These are phyloP conservation scores for Trichothecium sympodiale DNA, from an alignment of 2,329 filamentous ascomycete species.

Conservation along the genomic window DNA sequence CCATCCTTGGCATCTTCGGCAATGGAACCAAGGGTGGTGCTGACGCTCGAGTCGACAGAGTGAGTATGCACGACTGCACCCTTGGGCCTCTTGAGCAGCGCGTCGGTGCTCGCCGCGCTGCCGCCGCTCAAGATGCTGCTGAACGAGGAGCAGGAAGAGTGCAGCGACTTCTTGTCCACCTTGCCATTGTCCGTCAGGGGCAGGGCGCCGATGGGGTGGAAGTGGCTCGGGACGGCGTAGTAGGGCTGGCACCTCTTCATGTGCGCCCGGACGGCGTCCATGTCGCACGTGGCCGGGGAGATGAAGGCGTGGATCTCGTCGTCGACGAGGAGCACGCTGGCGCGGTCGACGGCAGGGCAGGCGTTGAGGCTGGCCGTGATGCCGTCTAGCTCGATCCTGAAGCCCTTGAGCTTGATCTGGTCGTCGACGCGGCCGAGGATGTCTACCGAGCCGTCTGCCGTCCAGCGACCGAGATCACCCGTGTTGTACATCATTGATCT, in stretches of 20 bases:
- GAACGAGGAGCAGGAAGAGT: no score
- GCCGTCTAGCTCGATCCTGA: conserved; percentile 27
- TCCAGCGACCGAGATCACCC: conserved; percentile 9
- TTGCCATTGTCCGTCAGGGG: conserved; percentile 38
- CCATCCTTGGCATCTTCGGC: neutral
- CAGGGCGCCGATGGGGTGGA: conserved; percentile 22
- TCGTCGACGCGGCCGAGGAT: conserved; percentile 11
- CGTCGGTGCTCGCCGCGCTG: no score
- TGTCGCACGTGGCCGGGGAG: conserved; percentile 17
- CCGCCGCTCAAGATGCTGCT: no score
- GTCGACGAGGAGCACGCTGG: conserved; percentile 13
- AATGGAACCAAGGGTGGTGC: no score
- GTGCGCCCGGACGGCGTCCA: conserved; percentile 19
- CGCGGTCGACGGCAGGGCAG: conserved; percentile 18
- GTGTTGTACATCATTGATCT: conserved; percentile 34
- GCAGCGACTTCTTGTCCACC: conserved; percentile 25
- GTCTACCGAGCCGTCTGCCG: conserved; percentile 8
- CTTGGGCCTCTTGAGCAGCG: no score
- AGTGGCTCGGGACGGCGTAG: conserved; percentile 33
- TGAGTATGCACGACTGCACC: no score
- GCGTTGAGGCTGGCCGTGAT: conserved; percentile 14
- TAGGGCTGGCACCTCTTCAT: conserved; percentile 28
- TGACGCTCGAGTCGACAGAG: no score
- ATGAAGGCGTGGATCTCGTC: conserved; percentile 5
- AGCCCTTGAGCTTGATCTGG: conserved; percentile 12